Conservation (phyloP, 306 rosid species). For the Cucumis cinereus region DNA sequence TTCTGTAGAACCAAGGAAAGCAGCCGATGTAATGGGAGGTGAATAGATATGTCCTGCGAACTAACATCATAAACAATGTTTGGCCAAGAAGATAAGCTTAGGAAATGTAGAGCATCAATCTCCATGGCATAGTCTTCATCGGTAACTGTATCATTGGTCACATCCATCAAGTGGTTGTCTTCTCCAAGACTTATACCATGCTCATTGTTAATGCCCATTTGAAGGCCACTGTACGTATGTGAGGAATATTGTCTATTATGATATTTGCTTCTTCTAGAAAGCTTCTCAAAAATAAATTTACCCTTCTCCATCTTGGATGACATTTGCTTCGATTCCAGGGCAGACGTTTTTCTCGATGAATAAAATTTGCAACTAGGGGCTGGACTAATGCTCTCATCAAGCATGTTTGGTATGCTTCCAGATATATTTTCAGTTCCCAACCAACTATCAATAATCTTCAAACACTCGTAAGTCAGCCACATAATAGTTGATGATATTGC, state of each 20-base stretch:
- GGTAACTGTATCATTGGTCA: conserved; percentile 26
- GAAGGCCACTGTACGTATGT: conserved; percentile 14
- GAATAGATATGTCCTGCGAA: conserved; percentile 72
- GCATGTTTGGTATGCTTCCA: conserved; percentile 25
- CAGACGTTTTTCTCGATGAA: conserved; percentile 34
- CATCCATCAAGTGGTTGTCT: conserved; percentile 25
- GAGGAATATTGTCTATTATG: conserved; percentile 30
- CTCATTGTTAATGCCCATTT: conserved; percentile 17
- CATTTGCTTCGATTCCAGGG: conserved; percentile 29
- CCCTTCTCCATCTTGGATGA: conserved; percentile 53
- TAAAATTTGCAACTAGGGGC: conserved; percentile 42
- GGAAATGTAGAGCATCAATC: conserved; percentile 34
- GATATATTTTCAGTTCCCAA: conserved; percentile 46
- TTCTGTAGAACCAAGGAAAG: conserved; percentile 76
- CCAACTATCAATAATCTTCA: conserved; percentile 74
- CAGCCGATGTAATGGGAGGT: conserved; percentile 77
- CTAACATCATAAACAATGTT: conserved; percentile 75
- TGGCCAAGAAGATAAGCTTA: conserved; percentile 79
- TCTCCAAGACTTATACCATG: conserved; percentile 20
- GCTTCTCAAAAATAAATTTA: conserved; percentile 42
- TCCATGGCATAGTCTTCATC: conserved; percentile 57
- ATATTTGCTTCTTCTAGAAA: conserved; percentile 47
- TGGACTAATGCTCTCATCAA: conserved; percentile 28
- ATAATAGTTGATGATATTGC: conserved; percentile 36
- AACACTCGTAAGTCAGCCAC: conserved; percentile 69